Percentiles rank a stretch among this genome's conserved stretches.
Evolutionary conservation across 2,329 filamentous ascomycete genomes (phyloP).

Genomic region (Delphinella strobiligena): DNA sequence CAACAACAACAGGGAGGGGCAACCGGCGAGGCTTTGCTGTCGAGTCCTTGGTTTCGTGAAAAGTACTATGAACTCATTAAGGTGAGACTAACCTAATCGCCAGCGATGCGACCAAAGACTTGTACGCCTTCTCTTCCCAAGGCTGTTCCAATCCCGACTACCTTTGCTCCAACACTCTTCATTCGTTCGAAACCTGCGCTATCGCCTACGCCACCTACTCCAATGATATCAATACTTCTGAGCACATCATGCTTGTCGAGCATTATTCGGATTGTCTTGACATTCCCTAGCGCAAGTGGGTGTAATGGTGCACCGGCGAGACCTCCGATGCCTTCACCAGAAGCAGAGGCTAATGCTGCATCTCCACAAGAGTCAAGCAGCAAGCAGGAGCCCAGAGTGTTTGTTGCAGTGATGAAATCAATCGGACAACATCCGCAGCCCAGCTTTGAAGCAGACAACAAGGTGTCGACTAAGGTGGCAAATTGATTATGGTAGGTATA

Average conservation of each 20-base stretch:
- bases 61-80: too few species aligned
- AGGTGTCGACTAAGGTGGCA: constrained; percentile 39
- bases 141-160: constrained; percentile 58
- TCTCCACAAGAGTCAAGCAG: constrained; percentile 29
- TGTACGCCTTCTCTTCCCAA: constrained; percentile 50
- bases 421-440: constrained; percentile 30
- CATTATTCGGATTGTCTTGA: constrained; percentile 50
- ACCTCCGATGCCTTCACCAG: constrained; percentile 50
- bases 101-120: constrained; percentile 54
- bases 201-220: constrained; percentile 61
- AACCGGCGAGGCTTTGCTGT: too few species aligned
- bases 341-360: constrained; percentile 39
- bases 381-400: constrained; percentile 60
- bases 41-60: too few species aligned
- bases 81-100: too few species aligned
- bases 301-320: constrained; percentile 62
- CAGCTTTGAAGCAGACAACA: constrained; percentile 26
- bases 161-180: constrained; percentile 51
- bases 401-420: constrained; percentile 61
- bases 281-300: constrained; percentile 63
- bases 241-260: constrained; percentile 41
- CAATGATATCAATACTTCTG: constrained; percentile 50
- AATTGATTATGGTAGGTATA: constrained; percentile 63
- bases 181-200: constrained; percentile 51
- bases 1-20: too few species aligned